phyloP scores from a whole-genome alignment of 768 basidiomycete species.

The Asterophora parasitica region DNA sequence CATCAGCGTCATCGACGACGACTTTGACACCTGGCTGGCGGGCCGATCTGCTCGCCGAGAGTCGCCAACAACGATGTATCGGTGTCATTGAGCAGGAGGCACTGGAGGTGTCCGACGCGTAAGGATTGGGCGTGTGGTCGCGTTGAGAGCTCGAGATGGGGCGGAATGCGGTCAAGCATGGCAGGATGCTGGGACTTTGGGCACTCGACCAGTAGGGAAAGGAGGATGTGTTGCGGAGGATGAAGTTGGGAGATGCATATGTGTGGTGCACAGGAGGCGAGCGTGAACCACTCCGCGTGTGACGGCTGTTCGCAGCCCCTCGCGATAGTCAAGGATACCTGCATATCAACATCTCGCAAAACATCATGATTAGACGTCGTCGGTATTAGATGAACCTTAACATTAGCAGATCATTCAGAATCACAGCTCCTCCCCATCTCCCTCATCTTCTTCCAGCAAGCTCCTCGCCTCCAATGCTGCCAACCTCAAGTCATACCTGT shows the following conservation, averaged over 20 bases:
- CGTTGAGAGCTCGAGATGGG: constrained; percentile 14
- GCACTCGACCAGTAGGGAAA: constrained; percentile 12
- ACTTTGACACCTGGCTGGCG: constrained; percentile 17
- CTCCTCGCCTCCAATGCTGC: constrained; percentile 5
- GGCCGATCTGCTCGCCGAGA: constrained; percentile 13
- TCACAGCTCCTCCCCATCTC: constrained; percentile 1
- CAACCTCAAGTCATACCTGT: constrained; percentile 48
- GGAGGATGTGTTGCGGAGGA: constrained; percentile 9
- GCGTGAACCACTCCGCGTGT: too few species aligned
- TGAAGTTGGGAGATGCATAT: constrained; percentile 13
- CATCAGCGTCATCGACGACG: constrained; percentile 7
- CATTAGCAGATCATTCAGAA: not conserved
- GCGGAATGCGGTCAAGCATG: constrained; percentile 15
- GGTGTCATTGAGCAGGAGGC: constrained; percentile 15
- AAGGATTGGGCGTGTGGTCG: constrained; percentile 14
- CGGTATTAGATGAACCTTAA: constrained; percentile 11
- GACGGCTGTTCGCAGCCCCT: too few species aligned
- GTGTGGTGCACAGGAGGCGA: too few species aligned
- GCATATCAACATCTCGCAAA: too few species aligned
- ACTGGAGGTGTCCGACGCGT: constrained; percentile 15
- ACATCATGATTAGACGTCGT: constrained; percentile 10
- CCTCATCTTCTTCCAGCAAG: not conserved
- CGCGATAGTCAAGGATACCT: too few species aligned
- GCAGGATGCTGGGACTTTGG: constrained; percentile 14
- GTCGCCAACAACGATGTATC: constrained; percentile 18